Evolutionary conservation across 2,329 filamentous ascomycete genomes (phyloP).

Genomic region (Colletotrichum nymphaeae): DNA sequence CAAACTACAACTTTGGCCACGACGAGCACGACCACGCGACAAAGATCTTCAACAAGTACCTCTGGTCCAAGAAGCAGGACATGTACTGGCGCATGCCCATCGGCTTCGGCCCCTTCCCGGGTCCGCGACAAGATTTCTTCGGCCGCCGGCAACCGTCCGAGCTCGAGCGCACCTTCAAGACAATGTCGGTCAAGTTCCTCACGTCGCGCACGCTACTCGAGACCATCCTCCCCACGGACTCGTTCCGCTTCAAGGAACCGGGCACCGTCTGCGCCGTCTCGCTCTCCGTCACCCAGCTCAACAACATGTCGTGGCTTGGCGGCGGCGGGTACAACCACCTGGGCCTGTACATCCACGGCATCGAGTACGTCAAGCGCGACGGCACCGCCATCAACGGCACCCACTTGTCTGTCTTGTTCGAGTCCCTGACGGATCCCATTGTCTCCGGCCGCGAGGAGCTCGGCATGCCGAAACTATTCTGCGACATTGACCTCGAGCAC

Average conservation of each 20-base stretch:
- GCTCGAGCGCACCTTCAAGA: conserved; percentile 51
- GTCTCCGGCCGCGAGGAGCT: conserved; percentile 70
- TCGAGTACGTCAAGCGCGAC: conserved; percentile 64
- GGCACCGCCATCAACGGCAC: conserved; percentile 61
- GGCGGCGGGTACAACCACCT: conserved; percentile 68
- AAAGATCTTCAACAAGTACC: conserved; percentile 61
- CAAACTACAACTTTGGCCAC: conserved; percentile 65
- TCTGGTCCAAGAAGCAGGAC: conserved; percentile 50
- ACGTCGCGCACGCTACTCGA: conserved; percentile 61
- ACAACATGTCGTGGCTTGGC: conserved; percentile 70
- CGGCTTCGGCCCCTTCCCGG: conserved; percentile 58
- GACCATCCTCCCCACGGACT: conserved; percentile 56
- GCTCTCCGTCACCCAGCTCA: conserved; percentile 54
- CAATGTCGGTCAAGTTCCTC: conserved; percentile 61
- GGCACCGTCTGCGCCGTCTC: conserved; percentile 57
- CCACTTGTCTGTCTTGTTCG: conserved; percentile 68
- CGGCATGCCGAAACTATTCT: conserved; percentile 70
- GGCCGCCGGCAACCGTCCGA: conserved; percentile 26
- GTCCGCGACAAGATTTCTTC: conserved; percentile 40
- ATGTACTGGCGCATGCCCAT: conserved; percentile 57
- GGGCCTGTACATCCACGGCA: conserved; percentile 72
- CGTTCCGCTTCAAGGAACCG: conserved; percentile 54
- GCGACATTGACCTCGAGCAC: conserved; percentile 58
- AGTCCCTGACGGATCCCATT: conserved; percentile 69
- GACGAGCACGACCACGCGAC: conserved; percentile 68